Percentiles rank a stretch among this genome's conserved stretches.
phyloP scores from a whole-genome alignment of 2,329 filamentous ascomycete species.

The Fusarium aywerte region DNA sequence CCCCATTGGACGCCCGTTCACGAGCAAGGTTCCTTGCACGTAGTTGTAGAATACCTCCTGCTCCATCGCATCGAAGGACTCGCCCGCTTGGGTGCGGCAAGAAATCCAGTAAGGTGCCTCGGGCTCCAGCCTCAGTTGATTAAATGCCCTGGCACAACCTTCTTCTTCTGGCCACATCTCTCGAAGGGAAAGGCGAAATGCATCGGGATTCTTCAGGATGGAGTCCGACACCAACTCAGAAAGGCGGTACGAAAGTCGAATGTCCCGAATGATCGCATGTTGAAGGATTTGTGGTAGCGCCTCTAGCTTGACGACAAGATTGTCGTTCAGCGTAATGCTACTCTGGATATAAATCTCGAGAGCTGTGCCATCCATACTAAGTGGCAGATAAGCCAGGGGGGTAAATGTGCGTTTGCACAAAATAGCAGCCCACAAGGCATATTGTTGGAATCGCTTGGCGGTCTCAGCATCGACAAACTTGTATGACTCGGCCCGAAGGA shows the following conservation, averaged over 20 bases:
- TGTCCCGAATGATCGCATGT: constrained; percentile 37
- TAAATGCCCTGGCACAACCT: constrained; percentile 22
- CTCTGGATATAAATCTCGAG: constrained; percentile 40
- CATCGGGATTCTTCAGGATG: constrained; percentile 23
- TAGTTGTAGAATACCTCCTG: constrained; percentile 50
- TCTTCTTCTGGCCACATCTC: constrained; percentile 41
- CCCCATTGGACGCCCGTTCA: constrained; percentile 51
- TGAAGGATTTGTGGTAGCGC: constrained; percentile 29
- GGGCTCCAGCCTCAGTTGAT: neutral
- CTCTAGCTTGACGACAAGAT: constrained; percentile 40
- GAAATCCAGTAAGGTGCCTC: constrained; percentile 26
- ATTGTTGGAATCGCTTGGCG: constrained; percentile 52
- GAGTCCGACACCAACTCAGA: constrained; percentile 8
- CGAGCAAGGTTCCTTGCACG: constrained; percentile 45
- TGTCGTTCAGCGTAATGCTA: constrained; percentile 42
- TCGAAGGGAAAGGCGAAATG: constrained; percentile 30
- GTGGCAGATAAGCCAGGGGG: neutral
- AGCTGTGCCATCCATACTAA: constrained; percentile 16
- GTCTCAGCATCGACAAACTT: constrained; percentile 52
- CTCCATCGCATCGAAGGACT: neutral
- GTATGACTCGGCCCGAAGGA: constrained; percentile 59
- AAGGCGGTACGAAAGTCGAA: constrained; percentile 38
- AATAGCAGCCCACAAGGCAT: constrained; percentile 65
- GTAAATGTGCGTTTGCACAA: constrained; percentile 60
- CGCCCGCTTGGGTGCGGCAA: constrained; percentile 22